Conservation (phyloP, 2,329 filamentous ascomycete species). For the Sporothrix protearum region DNA sequence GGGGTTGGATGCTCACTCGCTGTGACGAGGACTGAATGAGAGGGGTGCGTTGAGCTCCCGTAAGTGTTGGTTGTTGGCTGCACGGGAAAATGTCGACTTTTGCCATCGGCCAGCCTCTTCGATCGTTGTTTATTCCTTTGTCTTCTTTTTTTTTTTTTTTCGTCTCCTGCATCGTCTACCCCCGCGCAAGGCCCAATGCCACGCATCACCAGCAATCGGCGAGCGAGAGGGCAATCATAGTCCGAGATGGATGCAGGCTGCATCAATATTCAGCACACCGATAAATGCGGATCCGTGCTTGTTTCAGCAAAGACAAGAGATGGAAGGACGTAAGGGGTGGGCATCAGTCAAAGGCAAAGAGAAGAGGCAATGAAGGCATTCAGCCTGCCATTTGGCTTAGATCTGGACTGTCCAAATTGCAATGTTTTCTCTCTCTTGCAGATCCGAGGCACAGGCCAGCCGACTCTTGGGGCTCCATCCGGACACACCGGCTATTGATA, state of each 20-base stretch:
- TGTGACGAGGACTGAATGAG: not conserved
- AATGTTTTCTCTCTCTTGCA: not conserved
- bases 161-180: not conserved
- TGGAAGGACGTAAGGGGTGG: not conserved
- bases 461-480: not conserved
- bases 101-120: not conserved
- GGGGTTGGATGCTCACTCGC: not conserved
- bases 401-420: too few relatives aligned
- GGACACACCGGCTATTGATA: not conserved
- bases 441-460: not conserved
- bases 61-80: slow-evolving; percentile 3
- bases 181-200: not conserved
- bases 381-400: not conserved
- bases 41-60: not conserved
- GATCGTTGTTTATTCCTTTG: not conserved
- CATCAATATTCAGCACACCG: not conserved
- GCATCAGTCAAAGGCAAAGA: not conserved
- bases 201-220: not conserved
- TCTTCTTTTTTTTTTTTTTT: not conserved
- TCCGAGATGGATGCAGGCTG: not conserved
- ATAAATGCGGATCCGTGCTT: not conserved
- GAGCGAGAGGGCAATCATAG: not conserved
- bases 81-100: not conserved
- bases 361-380: not conserved
- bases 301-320: not conserved